Base-by-base conservation (phyloP, 2,329 filamentous ascomycete species). In the Pestalotiopsis sp. region DNA sequence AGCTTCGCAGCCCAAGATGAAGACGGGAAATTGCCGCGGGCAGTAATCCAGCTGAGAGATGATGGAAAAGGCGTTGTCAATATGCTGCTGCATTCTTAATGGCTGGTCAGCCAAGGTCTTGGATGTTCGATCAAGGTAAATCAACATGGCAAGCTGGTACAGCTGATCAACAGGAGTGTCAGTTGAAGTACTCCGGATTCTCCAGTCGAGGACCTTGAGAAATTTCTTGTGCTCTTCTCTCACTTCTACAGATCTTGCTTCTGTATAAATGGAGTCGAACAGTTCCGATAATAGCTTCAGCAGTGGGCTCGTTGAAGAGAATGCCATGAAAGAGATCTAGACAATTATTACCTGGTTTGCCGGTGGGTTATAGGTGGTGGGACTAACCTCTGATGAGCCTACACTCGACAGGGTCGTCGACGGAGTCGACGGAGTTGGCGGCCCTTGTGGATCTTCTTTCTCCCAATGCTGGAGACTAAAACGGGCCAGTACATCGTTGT, bases 121-220 rank as follows among this genome's bases (percentile, higher is more conserved):
- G 1, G 73, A 74, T 0, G 70, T 69, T 5, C 77, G 74, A 17
- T 72, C 68, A 2, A 82, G 74, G 57, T 80, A 81, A 14, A 66
- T 5, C 49, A 66, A 25, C 56, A 60, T 9, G 38, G 65, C 65
- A 39, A 66, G 52, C n/a, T 60, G 65, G n/a, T 59, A 66, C 20
- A 66, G 36, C 25, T 66, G 23, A 45, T 45, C 31, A 59, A 6
- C 2, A 70, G 23, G 25, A 69, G 14, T 13, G 69, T 20, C 36
- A 67, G 67, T 61, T 2, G 63, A 36, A 4, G 72, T 12, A 52
- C 58, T 76, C n/a, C 71, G 62, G 59, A 78, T 76, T 56, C 72
- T 70, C 75, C 74, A 78, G 39, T 77, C 74, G 14, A 78, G 69
- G 7, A 78, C 69, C 45, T 71, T 72, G 3, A 78, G 58, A 63